Conservation (phyloP, 805 yeast species). For the Metschnikowia lunata region DNA sequence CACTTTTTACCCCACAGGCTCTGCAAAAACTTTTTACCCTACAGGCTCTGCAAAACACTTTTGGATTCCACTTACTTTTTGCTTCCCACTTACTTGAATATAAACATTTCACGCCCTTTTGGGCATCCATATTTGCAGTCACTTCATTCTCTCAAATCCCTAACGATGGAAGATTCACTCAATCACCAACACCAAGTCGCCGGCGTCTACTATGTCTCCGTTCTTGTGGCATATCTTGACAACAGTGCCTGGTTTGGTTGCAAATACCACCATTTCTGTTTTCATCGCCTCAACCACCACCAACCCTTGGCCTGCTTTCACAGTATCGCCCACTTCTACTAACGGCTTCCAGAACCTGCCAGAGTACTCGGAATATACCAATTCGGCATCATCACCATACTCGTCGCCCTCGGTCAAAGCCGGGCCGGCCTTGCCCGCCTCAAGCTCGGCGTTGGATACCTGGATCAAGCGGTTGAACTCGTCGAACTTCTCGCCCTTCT, state of each 20-base stretch:
- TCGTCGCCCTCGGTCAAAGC: constrained; percentile 45
- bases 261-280: constrained; percentile 87
- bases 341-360: constrained; percentile 96
- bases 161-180: constrained; percentile 25
- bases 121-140: no score
- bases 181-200: constrained; percentile 86
- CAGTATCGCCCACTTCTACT: constrained; percentile 72
- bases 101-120: no score
- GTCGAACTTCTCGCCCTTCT: constrained; percentile 76
- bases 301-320: constrained; percentile 70
- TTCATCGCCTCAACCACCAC: constrained; percentile 97
- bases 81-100: no score
- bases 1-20: no score
- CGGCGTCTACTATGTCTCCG: constrained; percentile 97
- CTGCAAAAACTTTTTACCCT: no score
- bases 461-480: constrained; percentile 84
- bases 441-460: constrained; percentile 71
- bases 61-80: no score
- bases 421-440: constrained; percentile 42
- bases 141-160: no score
- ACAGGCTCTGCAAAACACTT: no score
- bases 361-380: constrained; percentile 91
- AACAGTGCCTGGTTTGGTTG: constrained; percentile 70
- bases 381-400: constrained; percentile 72
- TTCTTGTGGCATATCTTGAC: constrained; percentile 68